Conservation (phyloP, 1,284 basidiomycete genomes). For the Rhodotorula sp. region DNA sequence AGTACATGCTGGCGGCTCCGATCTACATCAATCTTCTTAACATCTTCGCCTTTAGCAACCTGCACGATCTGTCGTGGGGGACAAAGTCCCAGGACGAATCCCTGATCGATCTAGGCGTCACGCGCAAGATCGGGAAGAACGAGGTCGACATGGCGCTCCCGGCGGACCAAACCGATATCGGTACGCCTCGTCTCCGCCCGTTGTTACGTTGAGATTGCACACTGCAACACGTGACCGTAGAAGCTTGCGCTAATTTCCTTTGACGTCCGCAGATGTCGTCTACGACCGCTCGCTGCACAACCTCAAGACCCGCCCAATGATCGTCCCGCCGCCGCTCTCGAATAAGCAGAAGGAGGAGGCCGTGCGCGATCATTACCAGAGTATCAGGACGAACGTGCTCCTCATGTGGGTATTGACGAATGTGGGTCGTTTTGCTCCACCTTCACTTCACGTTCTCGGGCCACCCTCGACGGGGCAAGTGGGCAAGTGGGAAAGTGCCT, state of each 20-base stretch:
- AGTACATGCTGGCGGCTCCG: slow-evolving; percentile 83
- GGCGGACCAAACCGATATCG: slow-evolving; percentile 81
- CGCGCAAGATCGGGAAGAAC: slow-evolving; percentile 69
- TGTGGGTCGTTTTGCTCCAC: slow-evolving; percentile 55
- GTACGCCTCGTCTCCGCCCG: slow-evolving; percentile 12
- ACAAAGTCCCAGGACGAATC: slow-evolving; percentile 52
- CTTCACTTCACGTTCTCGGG: slow-evolving; percentile 25
- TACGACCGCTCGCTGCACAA: slow-evolving; percentile 88
- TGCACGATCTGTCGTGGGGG: slow-evolving; percentile 48
- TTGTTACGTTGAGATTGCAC: background rate
- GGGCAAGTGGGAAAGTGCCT: too few relatives aligned
- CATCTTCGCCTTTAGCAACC: slow-evolving; percentile 65
- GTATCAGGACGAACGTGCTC: slow-evolving; percentile 59
- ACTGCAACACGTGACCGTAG: background rate
- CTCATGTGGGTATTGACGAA: slow-evolving; percentile 83
- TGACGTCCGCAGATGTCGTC: slow-evolving; percentile 58
- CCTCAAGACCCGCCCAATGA: slow-evolving; percentile 64
- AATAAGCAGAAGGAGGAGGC: slow-evolving; percentile 49
- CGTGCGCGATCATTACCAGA: slow-evolving; percentile 51
- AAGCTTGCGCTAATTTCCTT: background rate
- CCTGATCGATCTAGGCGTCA: slow-evolving; percentile 52
- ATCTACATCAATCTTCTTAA: slow-evolving; percentile 66
- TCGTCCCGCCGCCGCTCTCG: slow-evolving; percentile 49
- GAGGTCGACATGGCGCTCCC: slow-evolving; percentile 88
- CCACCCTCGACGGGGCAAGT: too few relatives aligned